Evolutionary conservation across 83 land plant species (phyloP).

Genomic region (Larix sibirica): DNA sequence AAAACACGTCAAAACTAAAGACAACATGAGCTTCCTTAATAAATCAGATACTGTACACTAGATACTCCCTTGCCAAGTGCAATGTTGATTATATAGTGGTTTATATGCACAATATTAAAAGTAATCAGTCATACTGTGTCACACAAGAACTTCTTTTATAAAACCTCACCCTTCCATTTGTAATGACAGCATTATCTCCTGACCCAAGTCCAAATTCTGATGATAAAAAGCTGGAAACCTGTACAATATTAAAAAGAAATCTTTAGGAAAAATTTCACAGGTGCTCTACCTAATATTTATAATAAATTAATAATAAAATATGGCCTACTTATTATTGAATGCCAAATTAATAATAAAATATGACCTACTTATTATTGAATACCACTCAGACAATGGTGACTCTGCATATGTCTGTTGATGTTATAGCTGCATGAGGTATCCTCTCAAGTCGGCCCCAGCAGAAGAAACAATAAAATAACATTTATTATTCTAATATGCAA

Average conservation of each 20-base stretch:
- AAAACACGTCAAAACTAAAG: background rate
- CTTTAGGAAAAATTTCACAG: background rate
- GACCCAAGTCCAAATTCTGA: constrained; percentile 51
- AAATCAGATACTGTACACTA: background rate
- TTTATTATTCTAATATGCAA: no score
- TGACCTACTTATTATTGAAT: background rate
- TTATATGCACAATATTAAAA: background rate
- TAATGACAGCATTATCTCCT: constrained; percentile 82
- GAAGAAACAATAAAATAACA: no score
- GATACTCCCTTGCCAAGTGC: background rate
- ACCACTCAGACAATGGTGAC: background rate
- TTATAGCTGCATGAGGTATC: no score
- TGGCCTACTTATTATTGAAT: background rate
- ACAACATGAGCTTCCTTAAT: background rate
- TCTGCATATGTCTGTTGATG: background rate
- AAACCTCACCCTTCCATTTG: constrained; percentile 86
- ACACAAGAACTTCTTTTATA: background rate
- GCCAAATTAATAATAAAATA: background rate
- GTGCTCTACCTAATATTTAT: background rate
- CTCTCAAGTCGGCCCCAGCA: no score
- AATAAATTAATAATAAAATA: background rate
- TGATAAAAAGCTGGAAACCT: constrained; percentile 61
- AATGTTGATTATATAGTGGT: background rate
- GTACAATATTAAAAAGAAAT: constrained; percentile 10
- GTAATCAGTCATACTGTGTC: background rate